Base-by-base conservation (phyloP, 345 rosid species). In the Euphorbia pulcherrima region DNA sequence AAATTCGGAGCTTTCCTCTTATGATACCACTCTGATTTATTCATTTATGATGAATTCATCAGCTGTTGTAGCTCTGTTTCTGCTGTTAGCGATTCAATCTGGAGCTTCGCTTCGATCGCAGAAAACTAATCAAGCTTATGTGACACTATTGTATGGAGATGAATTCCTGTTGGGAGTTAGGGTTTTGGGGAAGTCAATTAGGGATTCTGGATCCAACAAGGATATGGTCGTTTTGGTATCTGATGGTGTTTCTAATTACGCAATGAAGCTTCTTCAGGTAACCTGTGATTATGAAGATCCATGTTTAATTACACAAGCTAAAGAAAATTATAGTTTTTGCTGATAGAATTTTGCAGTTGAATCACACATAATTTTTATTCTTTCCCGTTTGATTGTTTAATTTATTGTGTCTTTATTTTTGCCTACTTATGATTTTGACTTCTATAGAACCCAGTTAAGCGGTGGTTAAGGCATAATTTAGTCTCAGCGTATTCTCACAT, bases 141-240 rank as follows among this genome's bases (percentile, higher is more conserved):
- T 77, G 72, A 90, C 97, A 35, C 83, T 93, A 16, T 69, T 93
- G 72, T 93, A 93, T 48, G 98, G 97, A 26, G 98, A 93, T 75
- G 98, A 88, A 83, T 93, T 93, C 78, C 66, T 93, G 64, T 74
- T 93, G 76, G 98, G 98, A 23, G 98, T 90, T 76, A 84, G 97
- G 80, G 96, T 93, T 56, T 61, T 93, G 75, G 97, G 97, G 11
- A 93, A 93, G 77, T 90, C 98, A 67, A 89, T 93, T 56, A 77
- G 92, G 62, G 88, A 87, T 64, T 84, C 91, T 47, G 92, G 97
- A 78, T 78, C 97, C 62, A 85, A 51, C 8, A 87, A 87, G 63
- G 96, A 90, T 62, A 86, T 85, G 91, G 96, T 90, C 27, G 98
- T 81, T 80, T 75, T 93, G 77, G 96, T 90, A 74, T 93, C 98